Base-by-base conservation (phyloP, 768 basidiomycete genomes). In the Macrolepiota fuliginosa region DNA sequence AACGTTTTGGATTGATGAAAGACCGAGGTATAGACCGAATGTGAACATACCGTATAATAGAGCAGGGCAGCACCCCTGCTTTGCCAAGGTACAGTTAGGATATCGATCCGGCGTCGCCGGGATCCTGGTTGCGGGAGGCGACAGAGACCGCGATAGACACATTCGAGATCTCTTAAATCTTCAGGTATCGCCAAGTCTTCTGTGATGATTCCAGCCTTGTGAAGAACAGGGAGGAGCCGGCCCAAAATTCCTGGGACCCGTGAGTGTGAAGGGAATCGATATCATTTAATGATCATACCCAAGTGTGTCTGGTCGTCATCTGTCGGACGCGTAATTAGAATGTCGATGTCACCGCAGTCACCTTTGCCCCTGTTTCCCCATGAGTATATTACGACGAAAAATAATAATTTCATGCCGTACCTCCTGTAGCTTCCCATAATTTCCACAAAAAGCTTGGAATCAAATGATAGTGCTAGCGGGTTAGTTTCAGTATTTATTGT, bases 371-470 rank as follows among this genome's bases (percentile, higher is more conserved):
- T 92, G 63, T n/a, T 54, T 42, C 36, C 45, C 62, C 61, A 45
- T 52, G 19, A 40, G 25, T 49, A 10, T 15, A 58, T 25, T 1
- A 53, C 27, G 40, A n/a, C 9, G 39, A 7, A 22, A 29, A 6
- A 15, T 19, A 60, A 53, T n/a, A 45, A 24, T 7, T 45, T 63
- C 5, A 54, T 46, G 19, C 63, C 67, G 54, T 64, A 84, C 90
- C 92, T 81, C 67, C 95, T 77, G 71, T 89, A 98, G 64, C 92
- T 94, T 1, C 95, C 96, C 95, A 96, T 96, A 52, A 96, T 88
- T 54, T 94, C 87, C 10, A 97, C 74, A 67, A 83, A 86, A 25
- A 96, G 69, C 56, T 83, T 82, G 4, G 83, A 74, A 68, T 96
- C 94, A 35, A 96, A 79, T 1, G 72, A 74, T 10, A 90, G 78